These are phyloP conservation scores for Magnusiomyces ingens DNA, from an alignment of 1,139 yeast species.

Conservation along the genomic window DNA sequence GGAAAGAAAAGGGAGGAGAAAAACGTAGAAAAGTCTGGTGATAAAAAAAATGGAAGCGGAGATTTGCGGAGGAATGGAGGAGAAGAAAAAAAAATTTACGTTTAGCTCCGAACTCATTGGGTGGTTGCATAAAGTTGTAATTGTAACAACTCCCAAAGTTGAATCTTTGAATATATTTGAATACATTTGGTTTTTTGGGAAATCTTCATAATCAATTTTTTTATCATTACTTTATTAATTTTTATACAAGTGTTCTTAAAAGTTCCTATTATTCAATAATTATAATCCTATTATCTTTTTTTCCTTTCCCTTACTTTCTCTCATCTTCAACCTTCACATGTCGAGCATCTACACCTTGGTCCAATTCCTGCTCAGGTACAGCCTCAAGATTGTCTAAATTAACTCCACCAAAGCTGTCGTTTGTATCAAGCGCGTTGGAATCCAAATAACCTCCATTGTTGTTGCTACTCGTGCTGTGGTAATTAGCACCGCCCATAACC, in stretches of 20 bases:
- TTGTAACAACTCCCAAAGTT: not conserved
- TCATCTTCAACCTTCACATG: not conserved
- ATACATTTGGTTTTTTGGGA: not conserved
- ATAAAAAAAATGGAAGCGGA: not conserved
- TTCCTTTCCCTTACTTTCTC: not conserved
- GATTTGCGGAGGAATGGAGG: not conserved
- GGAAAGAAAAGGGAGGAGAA: not conserved
- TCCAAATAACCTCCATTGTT: too few relatives aligned
- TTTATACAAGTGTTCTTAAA: too few relatives aligned
- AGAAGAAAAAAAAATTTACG: not conserved
- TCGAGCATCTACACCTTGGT: not conserved
- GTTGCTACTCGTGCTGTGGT: not conserved
- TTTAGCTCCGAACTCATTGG: too few relatives aligned
- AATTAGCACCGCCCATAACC: constrained; percentile 11
- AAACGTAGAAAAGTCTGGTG: not conserved
- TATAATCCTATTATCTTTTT: not conserved
- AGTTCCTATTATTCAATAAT: not conserved
- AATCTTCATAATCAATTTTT: not conserved
- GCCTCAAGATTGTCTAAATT: not conserved
- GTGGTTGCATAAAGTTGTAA: too few relatives aligned
- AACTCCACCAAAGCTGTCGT: too few relatives aligned
- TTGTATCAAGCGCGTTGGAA: too few relatives aligned
- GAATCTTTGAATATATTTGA: not conserved
- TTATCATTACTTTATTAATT: not conserved
- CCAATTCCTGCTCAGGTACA: not conserved